Evolutionary conservation across 345 rosid species (phyloP), one percentile per base, ranked within the genome.

Genomic region (Kandelia obovata): DNA sequence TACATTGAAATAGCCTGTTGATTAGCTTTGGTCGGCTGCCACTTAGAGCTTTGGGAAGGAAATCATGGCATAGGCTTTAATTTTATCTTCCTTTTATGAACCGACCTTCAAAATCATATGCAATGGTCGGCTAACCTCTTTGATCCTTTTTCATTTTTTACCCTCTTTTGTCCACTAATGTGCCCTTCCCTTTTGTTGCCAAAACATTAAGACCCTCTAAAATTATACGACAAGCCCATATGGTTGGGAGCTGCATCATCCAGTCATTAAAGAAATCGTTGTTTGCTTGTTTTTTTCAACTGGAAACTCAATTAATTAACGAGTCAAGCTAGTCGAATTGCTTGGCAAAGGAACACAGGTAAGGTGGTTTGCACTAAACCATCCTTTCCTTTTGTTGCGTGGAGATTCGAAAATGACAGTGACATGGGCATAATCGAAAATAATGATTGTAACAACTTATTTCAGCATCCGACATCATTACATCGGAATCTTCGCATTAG

Each of bases 181-280:
- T 30, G 35, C n/a, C 57, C 39, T 53, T 37, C 43, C 26, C 19
- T 1, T 3, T 46, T 1, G 13, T 62, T 75, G 9, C 31, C 19
- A 43, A 31, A 5, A 9, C 16, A 17, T 27, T 62, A 34, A 26
- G 8, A 20, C 56, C 57, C 39, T 35, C 13, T 63, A 34, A 30
- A 58, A 28, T 25, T 53, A 47, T 65, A 21, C 59, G 64, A 3
- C 30, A 32, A 62, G 49, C 63, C 43, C 21, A 21, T 55, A 23
- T 73, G 73, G 75, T 82, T 43, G 83, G 76, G 74, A 39, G 67
- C 70, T 62, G 74, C 52, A 76, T 70, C 76, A 71, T 75, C 73
- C 79, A 76, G 80, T 78, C 61, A 78, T 73, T 51, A 68, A 61
- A 55, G 66, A 53, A 19, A 49, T 31, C 11, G 4, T 39, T 51